Base-by-base conservation (phyloP, 768 basidiomycete genomes). In the Sarcomyxa edulis region DNA sequence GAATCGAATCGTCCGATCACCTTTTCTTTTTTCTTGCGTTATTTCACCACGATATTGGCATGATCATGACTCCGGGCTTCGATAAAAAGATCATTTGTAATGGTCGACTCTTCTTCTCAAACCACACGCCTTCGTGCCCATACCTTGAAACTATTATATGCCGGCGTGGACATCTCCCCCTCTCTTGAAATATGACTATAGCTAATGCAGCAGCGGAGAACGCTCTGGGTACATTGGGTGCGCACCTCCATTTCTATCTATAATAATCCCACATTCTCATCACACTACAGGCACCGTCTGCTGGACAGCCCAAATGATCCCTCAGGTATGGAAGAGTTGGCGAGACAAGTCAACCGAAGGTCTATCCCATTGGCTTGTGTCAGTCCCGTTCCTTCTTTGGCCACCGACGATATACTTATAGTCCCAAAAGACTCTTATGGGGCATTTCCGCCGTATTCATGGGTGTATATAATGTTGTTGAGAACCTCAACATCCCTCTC, bases 261-360 rank as follows among this genome's bases (percentile, higher is more conserved):
- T 2, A 30, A n/a, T 32, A 20, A 29, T 14, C 21, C 12, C 3
- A 11, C 12, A 14, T 39, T 25, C 14, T 30, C 16, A 26, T 2
- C 33, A 22, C n/a, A 15, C 12, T 27, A 18, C 38, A 81, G 82
- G 82, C 2, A 74, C 81, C 0, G 55, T 83, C 8, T 76, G 73
- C 43, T 84, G 83, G 84, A 75, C 74, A 4, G 62, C 69, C 10
- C 83, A 84, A 47, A 52, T 87, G 10, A 54, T 86, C 22, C 85
- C 84, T 5, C 84, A 87, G 47, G 66, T 85, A 16, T 74, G 77
- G 74, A 87, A 90, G 57, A 83, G 73, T 46, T 82, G 74, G 63
- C 66, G 74, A 24, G 63, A 65, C 14, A 82, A 87, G 50, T 76
- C 74, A 16, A 84, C 81, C 0, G 65, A 74, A 19, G 87, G 88